Evolutionary conservation across 1,284 basidiomycete species (phyloP), one percentile per base, ranked within the genome.

Genomic region (Malassezia yamatoensis): DNA sequence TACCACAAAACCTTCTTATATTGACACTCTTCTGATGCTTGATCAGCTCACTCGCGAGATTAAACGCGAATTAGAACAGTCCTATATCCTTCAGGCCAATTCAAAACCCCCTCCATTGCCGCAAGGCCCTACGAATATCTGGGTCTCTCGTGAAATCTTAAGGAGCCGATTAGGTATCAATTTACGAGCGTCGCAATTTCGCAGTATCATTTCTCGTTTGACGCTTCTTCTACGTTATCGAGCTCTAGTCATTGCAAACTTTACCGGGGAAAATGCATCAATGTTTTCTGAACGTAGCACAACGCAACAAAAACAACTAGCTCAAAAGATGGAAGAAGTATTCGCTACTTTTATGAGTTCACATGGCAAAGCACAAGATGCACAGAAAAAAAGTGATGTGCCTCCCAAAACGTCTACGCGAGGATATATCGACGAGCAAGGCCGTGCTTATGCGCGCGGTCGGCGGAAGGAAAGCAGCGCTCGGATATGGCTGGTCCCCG

Each of bases 401-500:
- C 9, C 15, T 8, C 10, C 32, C 18, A 48, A 37, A 12, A 50
- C 35, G 29, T 38, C 50, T 15, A 37, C 55, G 36, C 49, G 51
- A 15, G 58, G 54, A 11, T 18, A 38, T 11, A 49, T 71, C 29
- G 67, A 71, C 40, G 50, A 51, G 5, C 45, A 52, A 1, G 68
- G 66, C 6, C 48, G 65, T 11, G 65, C 67, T 0, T 72, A 73
- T 36, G 47, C 56, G 0, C 61, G 62, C 32, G 70, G 70, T 8
- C 46, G 70, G 16, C 58, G 70, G 36, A 73, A 72, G 40, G 70
- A 70, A 34, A 61, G 59, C 41, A 61, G 57, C 10, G 70, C 70
- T 0, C 62, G 89, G 45, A 90, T 91, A 2, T 98, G 93, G 91
- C 84, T 96, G 77, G 86, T 96, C 51, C 85, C 85, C n/a, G 80